Evolutionary conservation across 345 rosid genomes (phyloP).

Genomic region (Camelina hispida): DNA sequence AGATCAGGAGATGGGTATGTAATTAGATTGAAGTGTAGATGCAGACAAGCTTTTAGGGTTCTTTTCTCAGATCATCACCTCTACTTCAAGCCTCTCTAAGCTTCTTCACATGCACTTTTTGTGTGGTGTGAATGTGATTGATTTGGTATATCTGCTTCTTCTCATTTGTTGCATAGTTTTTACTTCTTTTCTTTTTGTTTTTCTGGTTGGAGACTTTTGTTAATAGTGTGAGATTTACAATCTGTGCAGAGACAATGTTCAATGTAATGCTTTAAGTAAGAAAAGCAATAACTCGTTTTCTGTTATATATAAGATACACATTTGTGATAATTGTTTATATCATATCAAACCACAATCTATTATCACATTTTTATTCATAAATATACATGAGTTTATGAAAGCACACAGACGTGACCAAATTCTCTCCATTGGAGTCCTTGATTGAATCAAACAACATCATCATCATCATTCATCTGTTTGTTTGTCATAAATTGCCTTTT

Average conservation of each 20-base stretch:
- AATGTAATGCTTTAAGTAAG: background rate
- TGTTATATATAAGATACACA: background rate
- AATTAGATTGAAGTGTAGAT: conserved; percentile 43
- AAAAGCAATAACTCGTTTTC: background rate
- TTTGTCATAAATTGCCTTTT: no score
- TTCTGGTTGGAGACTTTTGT: background rate
- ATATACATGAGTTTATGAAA: no score
- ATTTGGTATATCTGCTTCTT: background rate
- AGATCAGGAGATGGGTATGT: conserved; percentile 46
- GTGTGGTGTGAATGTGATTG: background rate
- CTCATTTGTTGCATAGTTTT: background rate
- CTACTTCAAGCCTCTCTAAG: conserved; percentile 43
- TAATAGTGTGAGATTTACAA: background rate
- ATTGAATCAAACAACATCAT: no score
- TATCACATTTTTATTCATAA: no score
- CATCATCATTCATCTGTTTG: no score
- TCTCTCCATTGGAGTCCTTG: no score
- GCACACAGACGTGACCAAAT: no score
- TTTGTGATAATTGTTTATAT: no score
- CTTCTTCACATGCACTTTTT: background rate
- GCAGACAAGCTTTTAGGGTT: conserved; percentile 41
- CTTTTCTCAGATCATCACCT: conserved; percentile 41
- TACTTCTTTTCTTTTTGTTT: background rate
- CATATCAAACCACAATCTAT: no score
- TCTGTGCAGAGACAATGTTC: background rate